These are phyloP conservation scores for Achlya hypogyna DNA, from an alignment of 352 stramenopile genomes.

Conservation along the genomic window DNA sequence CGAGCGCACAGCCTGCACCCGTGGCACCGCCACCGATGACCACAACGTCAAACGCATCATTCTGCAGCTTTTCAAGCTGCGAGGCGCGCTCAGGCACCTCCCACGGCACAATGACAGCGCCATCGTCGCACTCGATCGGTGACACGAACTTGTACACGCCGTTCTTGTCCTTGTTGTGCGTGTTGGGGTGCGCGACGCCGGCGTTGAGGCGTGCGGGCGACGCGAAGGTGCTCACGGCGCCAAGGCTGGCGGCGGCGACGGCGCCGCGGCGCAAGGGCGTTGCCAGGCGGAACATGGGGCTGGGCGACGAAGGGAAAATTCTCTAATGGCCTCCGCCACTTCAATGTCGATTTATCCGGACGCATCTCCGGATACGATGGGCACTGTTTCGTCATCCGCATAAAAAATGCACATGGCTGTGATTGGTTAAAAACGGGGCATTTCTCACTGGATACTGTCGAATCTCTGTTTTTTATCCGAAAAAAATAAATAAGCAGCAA, in stretches of 20 bases:
- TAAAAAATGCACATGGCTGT: not conserved
- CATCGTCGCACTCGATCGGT: conserved; percentile 76
- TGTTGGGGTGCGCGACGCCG: conserved; percentile 5
- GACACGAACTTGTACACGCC: conserved; percentile 34
- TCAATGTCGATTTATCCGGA: not conserved
- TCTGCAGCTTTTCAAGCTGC: conserved; percentile 75
- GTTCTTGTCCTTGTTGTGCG: conserved; percentile 20
- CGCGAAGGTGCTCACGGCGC: not conserved
- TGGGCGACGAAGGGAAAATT: not conserved
- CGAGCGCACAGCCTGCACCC: conserved; percentile 84
- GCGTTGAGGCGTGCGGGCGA: not conserved
- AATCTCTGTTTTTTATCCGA: no score
- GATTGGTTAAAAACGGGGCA: not conserved
- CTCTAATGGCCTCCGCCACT: not conserved
- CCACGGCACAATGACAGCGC: conserved; percentile 74
- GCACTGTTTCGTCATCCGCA: not conserved
- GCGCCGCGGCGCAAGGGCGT: not conserved
- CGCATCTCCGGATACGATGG: not conserved
- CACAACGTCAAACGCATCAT: conserved; percentile 89
- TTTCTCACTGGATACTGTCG: not conserved
- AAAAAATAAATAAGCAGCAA: no score
- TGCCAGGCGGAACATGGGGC: not conserved
- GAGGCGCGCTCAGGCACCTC: conserved; percentile 56
- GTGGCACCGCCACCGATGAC: conserved; percentile 90
- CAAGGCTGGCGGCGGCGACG: not conserved